phyloP scores from a whole-genome alignment of 176 grass and related monocot species.

The Cenchrus americanus region DNA sequence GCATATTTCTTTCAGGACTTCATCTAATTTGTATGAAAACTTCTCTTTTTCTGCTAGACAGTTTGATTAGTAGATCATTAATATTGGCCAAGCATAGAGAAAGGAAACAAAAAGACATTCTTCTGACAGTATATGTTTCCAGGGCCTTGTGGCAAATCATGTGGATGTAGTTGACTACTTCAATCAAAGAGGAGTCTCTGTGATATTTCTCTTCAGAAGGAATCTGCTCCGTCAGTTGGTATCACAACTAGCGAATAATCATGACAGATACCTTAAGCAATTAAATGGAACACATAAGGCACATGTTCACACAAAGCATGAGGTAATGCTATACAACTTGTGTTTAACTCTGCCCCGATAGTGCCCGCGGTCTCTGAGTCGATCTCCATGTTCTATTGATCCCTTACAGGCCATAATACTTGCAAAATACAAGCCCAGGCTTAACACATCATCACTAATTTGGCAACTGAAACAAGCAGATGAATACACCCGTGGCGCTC shows the following conservation, averaged over 20 bases:
- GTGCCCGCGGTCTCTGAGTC: constrained; percentile 4
- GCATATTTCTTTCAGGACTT: constrained; percentile 21
- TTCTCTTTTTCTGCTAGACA: not conserved
- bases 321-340: constrained; percentile 46
- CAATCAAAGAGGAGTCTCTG: constrained; percentile 63
- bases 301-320: constrained; percentile 73
- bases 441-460: constrained; percentile 70
- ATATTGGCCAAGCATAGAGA: constrained; percentile 2
- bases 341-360: not conserved
- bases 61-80: not conserved
- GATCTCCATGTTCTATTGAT: not conserved
- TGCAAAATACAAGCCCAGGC: constrained; percentile 71
- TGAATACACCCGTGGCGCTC: constrained; percentile 51
- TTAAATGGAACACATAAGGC: constrained; percentile 93
- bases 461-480: constrained; percentile 50
- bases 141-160: constrained; percentile 81
- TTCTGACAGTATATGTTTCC: constrained; percentile 40
- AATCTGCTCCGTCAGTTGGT: constrained; percentile 82
- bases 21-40: not conserved
- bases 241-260: constrained; percentile 75
- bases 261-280: constrained; percentile 80
- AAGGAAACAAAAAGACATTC: not conserved
- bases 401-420: constrained; percentile 69
- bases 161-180: constrained; percentile 69
- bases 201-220: constrained; percentile 86